Conservation (phyloP, 768 basidiomycete species). For the Boletus rufocinnamomeus region DNA sequence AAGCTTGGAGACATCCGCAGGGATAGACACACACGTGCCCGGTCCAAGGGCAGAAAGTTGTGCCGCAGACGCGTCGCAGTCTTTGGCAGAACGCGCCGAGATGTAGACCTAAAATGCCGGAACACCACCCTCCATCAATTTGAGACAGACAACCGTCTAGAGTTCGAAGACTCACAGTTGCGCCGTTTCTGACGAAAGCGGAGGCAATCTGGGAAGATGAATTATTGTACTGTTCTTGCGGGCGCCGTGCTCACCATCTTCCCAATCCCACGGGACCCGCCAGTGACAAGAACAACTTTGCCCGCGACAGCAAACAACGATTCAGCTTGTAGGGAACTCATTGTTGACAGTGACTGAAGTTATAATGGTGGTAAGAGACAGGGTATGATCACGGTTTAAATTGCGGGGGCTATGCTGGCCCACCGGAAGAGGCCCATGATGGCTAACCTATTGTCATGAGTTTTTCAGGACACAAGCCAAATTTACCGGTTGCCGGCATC, state of each 20-base stretch:
- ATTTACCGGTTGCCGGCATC: slow-evolving; percentile 15
- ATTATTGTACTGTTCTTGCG: background rate
- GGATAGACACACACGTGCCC: slow-evolving; percentile 54
- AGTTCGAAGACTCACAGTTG: slow-evolving; percentile 41
- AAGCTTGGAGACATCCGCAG: slow-evolving; percentile 54
- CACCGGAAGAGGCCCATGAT: background rate
- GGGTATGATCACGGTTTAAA: background rate
- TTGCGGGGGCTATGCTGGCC: slow-evolving; percentile 1
- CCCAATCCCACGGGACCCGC: slow-evolving; percentile 66
- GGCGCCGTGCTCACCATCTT: slow-evolving; percentile 50
- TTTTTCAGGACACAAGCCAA: slow-evolving; percentile 11
- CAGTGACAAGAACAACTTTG: slow-evolving; percentile 62
- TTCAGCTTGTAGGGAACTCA: slow-evolving; percentile 39
- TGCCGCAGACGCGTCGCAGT: slow-evolving; percentile 51
- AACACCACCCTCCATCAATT: background rate
- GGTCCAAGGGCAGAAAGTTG: slow-evolving; percentile 55
- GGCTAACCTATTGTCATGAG: slow-evolving; percentile 21
- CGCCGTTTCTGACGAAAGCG: slow-evolving; percentile 63
- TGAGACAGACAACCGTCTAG: slow-evolving; percentile 8
- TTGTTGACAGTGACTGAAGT: slow-evolving; percentile 16
- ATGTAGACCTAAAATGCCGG: slow-evolving; percentile 53
- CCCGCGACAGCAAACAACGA: slow-evolving; percentile 52
- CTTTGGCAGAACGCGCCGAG: slow-evolving; percentile 54
- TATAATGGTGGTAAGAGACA: background rate
- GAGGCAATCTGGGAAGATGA: slow-evolving; percentile 53